phyloP scores from a whole-genome alignment of 768 basidiomycete genomes.

The Hysterangium stoloniferum region DNA sequence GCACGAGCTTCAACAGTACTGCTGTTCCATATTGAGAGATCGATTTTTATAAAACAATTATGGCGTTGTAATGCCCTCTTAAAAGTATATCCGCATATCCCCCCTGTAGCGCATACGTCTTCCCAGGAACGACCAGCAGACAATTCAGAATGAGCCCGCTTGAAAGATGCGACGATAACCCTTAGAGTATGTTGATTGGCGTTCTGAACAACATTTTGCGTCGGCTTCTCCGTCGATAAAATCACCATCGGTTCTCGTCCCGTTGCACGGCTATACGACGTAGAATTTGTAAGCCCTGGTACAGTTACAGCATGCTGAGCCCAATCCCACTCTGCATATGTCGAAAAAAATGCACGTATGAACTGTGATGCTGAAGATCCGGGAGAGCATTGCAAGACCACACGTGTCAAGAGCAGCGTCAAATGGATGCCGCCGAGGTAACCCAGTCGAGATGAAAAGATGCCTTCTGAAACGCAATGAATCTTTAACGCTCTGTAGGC shows the following conservation, averaged over 20 bases:
- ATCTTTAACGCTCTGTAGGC: constrained; percentile 18
- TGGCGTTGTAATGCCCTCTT: background rate
- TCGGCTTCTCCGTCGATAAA: constrained; percentile 16
- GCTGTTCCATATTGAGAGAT: constrained; percentile 17
- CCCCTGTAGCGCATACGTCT: constrained; percentile 11
- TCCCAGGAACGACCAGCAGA: constrained; percentile 7
- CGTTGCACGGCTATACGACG: constrained; percentile 8
- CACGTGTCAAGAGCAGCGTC: constrained; percentile 15
- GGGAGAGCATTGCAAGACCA: constrained; percentile 4
- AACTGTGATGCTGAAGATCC: constrained; percentile 13
- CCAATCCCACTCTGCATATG: constrained; percentile 18
- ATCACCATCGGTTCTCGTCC: constrained; percentile 17
- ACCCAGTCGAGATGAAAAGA: constrained; percentile 16
- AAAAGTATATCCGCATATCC: background rate
- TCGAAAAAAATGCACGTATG: constrained; percentile 14
- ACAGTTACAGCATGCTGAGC: constrained; percentile 13
- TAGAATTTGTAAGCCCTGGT: constrained; percentile 2
- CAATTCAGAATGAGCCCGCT: background rate
- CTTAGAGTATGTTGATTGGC: constrained; percentile 12
- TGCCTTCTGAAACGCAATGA: constrained; percentile 14
- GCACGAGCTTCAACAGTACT: constrained; percentile 8
- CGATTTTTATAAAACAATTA: constrained; percentile 16
- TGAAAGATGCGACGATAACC: constrained; percentile 6
- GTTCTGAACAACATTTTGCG: constrained; percentile 14
- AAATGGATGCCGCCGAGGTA: constrained; percentile 21